phyloP scores from a whole-genome alignment of 73 alveolate species.

The Blepharisma stoltei region DNA sequence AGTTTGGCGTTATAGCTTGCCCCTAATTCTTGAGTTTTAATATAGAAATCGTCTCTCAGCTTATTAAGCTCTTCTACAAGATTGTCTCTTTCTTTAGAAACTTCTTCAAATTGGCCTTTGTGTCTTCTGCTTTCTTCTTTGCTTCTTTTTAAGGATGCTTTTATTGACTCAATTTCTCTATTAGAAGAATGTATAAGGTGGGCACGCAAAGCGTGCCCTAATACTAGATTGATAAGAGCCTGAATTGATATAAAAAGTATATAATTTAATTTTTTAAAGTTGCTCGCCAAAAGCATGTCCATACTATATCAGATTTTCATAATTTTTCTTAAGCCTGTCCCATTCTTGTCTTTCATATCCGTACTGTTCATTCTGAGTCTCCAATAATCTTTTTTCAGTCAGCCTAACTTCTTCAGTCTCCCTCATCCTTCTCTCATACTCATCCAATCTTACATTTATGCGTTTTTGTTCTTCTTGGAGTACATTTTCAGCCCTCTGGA shows the following conservation, averaged over 20 bases:
- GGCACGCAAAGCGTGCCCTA: no score
- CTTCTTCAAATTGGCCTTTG: not conserved
- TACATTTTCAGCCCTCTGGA: conserved; percentile 27
- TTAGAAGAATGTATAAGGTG: not conserved
- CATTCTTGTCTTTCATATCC: conserved; percentile 16
- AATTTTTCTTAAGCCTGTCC: conserved; percentile 18
- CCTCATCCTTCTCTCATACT: conserved; percentile 40
- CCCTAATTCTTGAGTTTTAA: conserved; percentile 42
- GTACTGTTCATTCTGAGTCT: not conserved
- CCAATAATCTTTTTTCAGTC: conserved; percentile 35
- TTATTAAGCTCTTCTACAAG: conserved; percentile 40
- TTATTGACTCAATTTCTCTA: conserved; percentile 16
- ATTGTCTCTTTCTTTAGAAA: conserved; percentile 43
- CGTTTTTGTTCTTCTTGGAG: conserved; percentile 40
- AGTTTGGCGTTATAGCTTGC: conserved; percentile 43
- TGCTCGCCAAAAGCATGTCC: no score
- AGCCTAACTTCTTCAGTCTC: conserved; percentile 30
- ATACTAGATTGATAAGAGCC: no score
- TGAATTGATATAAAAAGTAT: no score
- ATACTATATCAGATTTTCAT: not conserved
- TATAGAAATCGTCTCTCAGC: conserved; percentile 35
- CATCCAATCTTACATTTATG: conserved; percentile 38
- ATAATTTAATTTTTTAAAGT: no score
- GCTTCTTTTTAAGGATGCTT: not conserved
- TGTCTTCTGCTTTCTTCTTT: not conserved